These are phyloP conservation scores for Bothriochloa decipiens DNA, from an alignment of 176 grass and related monocot species.

Conservation along the genomic window DNA sequence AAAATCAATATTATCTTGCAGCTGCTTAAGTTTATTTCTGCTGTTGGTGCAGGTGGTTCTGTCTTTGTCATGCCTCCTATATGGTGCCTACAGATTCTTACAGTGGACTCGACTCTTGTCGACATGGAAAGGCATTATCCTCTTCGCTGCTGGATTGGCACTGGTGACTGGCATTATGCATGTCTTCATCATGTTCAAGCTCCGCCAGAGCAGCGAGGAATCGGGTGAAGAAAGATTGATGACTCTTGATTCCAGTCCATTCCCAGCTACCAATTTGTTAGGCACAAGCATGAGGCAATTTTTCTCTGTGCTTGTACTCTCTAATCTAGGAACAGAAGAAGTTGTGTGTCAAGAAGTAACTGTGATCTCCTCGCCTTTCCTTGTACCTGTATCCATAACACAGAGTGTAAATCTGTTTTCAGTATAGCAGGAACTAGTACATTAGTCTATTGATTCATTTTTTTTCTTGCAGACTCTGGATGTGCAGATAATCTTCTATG, in stretches of 20 bases:
- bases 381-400: conserved; percentile 23
- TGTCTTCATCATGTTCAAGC: conserved; percentile 57
- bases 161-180: conserved; percentile 62
- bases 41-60: conserved; percentile 55
- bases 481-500: neutral
- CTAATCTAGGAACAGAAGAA: neutral
- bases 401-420: conserved; percentile 21
- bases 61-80: conserved; percentile 63
- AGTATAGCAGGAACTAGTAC: neutral
- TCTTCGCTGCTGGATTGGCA: conserved; percentile 41
- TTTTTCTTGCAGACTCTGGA: neutral
- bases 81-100: conserved; percentile 58
- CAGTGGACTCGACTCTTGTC: conserved; percentile 65
- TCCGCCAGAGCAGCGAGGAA: conserved; percentile 53
- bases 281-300: conserved; percentile 6
- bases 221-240: conserved; percentile 56
- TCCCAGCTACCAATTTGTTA: conserved; percentile 1
- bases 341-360: conserved; percentile 10
- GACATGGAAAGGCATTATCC: conserved; percentile 56
- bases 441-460: conserved; percentile 13
- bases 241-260: conserved; percentile 13
- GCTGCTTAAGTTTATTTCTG: conserved; percentile 34
- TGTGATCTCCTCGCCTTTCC: neutral
- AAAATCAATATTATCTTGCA: neutral
- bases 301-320: neutral